These are phyloP conservation scores for Nymphaea thermarum DNA, from an alignment of 164 flowering plant species.

Conservation along the genomic window DNA sequence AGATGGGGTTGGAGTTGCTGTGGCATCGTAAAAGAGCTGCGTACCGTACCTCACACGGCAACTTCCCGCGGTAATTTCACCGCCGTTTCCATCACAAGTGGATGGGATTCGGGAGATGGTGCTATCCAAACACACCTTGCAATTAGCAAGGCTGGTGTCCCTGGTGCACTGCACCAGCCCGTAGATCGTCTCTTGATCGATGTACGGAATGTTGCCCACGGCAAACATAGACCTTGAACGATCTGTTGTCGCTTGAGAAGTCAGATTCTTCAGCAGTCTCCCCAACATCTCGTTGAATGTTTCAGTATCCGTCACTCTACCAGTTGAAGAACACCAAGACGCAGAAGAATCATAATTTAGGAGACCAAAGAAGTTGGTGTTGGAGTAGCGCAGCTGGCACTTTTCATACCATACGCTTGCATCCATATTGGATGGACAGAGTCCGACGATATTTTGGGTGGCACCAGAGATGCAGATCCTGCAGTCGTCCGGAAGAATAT, in stretches of 20 bases:
- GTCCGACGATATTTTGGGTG: background rate
- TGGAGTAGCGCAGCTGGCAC: constrained; percentile 7
- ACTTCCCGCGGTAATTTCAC: constrained; percentile 1
- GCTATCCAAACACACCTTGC: constrained; percentile 1
- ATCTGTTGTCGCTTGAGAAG: background rate
- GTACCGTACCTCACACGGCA: constrained; percentile 3
- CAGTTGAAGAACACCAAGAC: background rate
- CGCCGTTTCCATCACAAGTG: background rate
- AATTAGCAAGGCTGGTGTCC: background rate
- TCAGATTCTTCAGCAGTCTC: background rate
- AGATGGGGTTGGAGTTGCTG: background rate
- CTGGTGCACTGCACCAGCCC: constrained; percentile 5
- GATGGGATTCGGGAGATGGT: background rate
- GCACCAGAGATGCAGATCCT: background rate
- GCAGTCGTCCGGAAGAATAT: background rate
- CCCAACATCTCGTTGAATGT: background rate
- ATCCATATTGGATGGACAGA: background rate
- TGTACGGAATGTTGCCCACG: background rate
- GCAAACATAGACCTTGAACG: background rate
- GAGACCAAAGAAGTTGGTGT: background rate
- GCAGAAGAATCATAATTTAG: too few species aligned
- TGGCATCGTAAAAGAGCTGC: background rate
- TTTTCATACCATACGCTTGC: constrained; percentile 6
- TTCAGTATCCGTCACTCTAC: background rate
- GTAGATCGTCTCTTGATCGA: background rate